Percentiles rank a stretch among this genome's conserved stretches.
These are phyloP conservation scores for Prinsepia uniflora DNA, from an alignment of 306 rosid genomes.

Conservation along the genomic window DNA sequence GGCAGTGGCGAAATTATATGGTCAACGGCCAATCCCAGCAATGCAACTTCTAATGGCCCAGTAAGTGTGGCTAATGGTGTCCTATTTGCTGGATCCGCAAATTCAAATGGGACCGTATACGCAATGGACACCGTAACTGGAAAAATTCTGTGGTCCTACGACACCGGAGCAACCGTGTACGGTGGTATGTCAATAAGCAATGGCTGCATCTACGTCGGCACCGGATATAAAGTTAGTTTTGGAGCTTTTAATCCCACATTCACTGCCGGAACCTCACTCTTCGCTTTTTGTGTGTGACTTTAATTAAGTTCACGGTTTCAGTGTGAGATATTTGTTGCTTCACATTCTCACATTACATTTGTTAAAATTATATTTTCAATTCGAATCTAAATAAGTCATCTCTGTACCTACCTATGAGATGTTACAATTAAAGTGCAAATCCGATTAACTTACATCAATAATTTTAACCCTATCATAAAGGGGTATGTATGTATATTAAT, in stretches of 20 bases:
- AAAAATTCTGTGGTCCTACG: constrained; percentile 38
- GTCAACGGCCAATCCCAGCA: constrained; percentile 39
- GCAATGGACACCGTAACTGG: constrained; percentile 37
- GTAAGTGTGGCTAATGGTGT: constrained; percentile 53
- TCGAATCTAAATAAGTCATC: too few relatives aligned
- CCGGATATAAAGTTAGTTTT: not conserved
- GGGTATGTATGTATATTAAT: too few relatives aligned
- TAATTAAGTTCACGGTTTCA: not conserved
- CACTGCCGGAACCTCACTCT: constrained; percentile 11
- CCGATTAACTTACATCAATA: too few relatives aligned
- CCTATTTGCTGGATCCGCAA: constrained; percentile 41
- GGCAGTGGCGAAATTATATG: constrained; percentile 40
- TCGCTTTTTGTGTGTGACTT: constrained; percentile 10
- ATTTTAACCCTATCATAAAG: too few relatives aligned
- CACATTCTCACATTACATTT: too few relatives aligned
- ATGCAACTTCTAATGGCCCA: constrained; percentile 32
- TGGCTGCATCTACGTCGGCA: constrained; percentile 53
- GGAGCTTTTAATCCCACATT: too few relatives aligned
- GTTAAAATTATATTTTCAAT: too few relatives aligned
- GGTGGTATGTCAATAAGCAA: constrained; percentile 57
- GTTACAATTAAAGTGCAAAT: too few relatives aligned
- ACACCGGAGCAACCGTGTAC: constrained; percentile 33
- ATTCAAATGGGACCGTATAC: constrained; percentile 34
- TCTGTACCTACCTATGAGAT: too few relatives aligned
- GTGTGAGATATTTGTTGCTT: too few relatives aligned